Evolutionary conservation across 2,329 filamentous ascomycete species (phyloP).

Genomic region (Alternaria solani): DNA sequence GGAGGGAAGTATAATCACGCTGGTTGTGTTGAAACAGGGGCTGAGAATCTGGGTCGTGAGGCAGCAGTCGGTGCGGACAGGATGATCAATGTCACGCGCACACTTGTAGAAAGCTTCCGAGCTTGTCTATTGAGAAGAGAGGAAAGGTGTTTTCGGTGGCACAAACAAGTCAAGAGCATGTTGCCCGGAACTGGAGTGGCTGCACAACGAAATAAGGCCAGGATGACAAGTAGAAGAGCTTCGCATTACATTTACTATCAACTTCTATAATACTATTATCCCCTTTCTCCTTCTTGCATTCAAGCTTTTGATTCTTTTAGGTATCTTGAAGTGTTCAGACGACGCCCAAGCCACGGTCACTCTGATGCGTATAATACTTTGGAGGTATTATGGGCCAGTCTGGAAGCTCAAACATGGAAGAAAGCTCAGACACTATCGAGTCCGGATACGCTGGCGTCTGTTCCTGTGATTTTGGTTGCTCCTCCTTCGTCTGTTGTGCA

Average conservation of each 20-base stretch:
- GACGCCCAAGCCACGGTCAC: not conserved
- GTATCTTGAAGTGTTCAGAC: not conserved
- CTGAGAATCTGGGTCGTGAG: not conserved
- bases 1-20: not conserved
- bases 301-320: not conserved
- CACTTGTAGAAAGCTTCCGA: not conserved
- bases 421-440: not conserved
- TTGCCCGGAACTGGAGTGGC: not conserved
- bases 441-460: not conserved
- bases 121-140: not conserved
- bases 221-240: too few relatives aligned
- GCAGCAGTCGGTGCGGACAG: not conserved
- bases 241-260: accelerated
- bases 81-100: not conserved
- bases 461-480: not conserved
- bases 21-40: not conserved
- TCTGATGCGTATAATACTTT: not conserved
- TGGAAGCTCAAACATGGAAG: not conserved
- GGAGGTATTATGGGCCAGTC: not conserved
- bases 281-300: too few relatives aligned
- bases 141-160: not conserved
- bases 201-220: not conserved
- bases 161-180: not conserved
- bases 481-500: not conserved
- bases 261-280: accelerated